phyloP scores from a whole-genome alignment of 2,329 filamentous ascomycete species.

The Ceratocystis cacaofunesta region DNA sequence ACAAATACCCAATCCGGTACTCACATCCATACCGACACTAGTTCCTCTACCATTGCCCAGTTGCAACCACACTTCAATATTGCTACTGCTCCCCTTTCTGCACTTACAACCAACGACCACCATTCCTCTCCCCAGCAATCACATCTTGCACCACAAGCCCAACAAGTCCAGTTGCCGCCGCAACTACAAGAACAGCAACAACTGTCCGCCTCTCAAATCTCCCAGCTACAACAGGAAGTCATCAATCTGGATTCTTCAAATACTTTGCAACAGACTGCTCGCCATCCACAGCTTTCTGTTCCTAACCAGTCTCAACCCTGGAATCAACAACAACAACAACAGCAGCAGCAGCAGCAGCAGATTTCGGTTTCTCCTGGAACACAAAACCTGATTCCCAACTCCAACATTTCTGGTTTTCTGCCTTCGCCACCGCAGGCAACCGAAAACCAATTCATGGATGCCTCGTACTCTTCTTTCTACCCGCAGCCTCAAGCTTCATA shows the following conservation, averaged over 20 bases:
- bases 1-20: no score
- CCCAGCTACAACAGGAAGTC: not conserved
- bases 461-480: slow-evolving; percentile 8
- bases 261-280: not conserved
- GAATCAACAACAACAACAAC: not conserved
- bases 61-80: slow-evolving; percentile 11
- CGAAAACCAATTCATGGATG: slow-evolving; percentile 13
- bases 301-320: slow-evolving; percentile 5
- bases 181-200: not conserved
- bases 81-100: not conserved
- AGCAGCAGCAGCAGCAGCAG: slow-evolving; percentile 8
- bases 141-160: not conserved
- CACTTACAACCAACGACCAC: not conserved
- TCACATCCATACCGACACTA: no score
- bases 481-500: not conserved
- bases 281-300: slow-evolving; percentile 1
- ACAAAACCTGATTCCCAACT: not conserved
- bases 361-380: slow-evolving; percentile 4
- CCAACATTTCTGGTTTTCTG: not conserved
- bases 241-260: slow-evolving; percentile 11
- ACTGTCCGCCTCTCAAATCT: not conserved
- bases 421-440: slow-evolving; percentile 13
- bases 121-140: not conserved
- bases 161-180: not conserved
- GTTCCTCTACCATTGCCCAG: not conserved